Base-by-base conservation (phyloP, 2,329 filamentous ascomycete genomes). In the Huntiella decipiens region DNA sequence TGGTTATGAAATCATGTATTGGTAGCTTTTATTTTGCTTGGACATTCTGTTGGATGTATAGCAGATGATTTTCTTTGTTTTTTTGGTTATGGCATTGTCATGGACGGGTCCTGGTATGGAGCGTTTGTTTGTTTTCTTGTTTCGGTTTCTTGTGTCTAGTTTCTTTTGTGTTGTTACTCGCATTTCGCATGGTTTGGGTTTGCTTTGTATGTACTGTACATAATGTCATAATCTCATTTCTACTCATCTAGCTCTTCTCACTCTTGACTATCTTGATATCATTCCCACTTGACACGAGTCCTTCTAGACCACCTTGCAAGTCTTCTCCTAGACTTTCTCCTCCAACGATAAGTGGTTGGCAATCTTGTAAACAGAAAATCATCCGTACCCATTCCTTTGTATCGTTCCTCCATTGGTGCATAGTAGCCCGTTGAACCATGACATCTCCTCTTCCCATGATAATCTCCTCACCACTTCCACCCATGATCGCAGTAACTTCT, bases 401-500 rank as follows among this genome's bases (percentile, higher is more conserved):
- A 12, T 58, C 55, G 48, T 74, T 73, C 42, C 60, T 56, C 70
- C 70, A 73, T 19, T 63, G 63, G 55, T 75, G 71, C 58, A 66
- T 68, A 3, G 70, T 73, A 1, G 63, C 69, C 36, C 72, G 59
- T 56, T 75, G 70, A 15, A 75, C 65, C 7, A 65, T 65, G n/a
- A 73, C 57, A 53, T 75, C 71, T 2, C 71, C 71, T 8, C 62
- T 58, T 40, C 59, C 57, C 62, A 75, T 59, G 17, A 60, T 47
- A 38, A 61, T 60, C 42, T 55, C 60, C 47, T 67, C 67, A 1
- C 71, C 70, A n/a, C 64, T 64, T 10, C 22, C 22, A 49, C 72
- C 71, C 4, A 74, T 56, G 3, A 65, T 46, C 56, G 73, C 60
- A 50, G 71, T 67, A 22, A 74, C 54, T 52, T 63, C 60, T 1